Evolutionary conservation across 2,329 filamentous ascomycete species (phyloP), one percentile per base, ranked within the genome.

Genomic region (Xylaria sp.): DNA sequence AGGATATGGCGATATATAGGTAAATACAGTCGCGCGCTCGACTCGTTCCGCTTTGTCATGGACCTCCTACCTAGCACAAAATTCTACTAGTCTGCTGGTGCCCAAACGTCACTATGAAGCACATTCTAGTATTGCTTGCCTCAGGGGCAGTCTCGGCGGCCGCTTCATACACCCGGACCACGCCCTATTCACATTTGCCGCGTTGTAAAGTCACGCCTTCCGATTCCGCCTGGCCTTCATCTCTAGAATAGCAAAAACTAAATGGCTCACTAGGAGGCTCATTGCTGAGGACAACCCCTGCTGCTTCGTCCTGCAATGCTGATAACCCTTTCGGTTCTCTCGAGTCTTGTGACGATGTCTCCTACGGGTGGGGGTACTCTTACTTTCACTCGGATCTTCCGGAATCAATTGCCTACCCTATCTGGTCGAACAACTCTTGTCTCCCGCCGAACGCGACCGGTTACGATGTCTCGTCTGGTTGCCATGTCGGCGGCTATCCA

Each of bases 401-500:
- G 9, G 54, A 56, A 42, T 56, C 54, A 6, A 17, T 56, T 9
- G 14, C 42, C 34, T 56, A 56, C 17, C 54, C 34, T n/a, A 56
- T 56, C 19, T 56, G 54, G 54, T 34, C 54, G 8, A 56, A 56
- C 19, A 56, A 56, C 54, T 56, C 54, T 42, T 56, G 54, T n/a
- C 54, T 56, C 34, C 54, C 54, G 5, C 54, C 34, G 6, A 56
- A 56, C 8, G 54, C 34, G 32, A 56, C 54, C 21, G 54, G 54
- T 12, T 56, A 56, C 17, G 54, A 56, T 4, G 34, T 7, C 11
- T 56, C 54, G 2, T 8, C 12, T 3, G 54, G 54, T 36, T 56
- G 54, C 34, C 34, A 27, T 17, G 34, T 56, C 12, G 54, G 54
- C 12, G 54, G 54, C 9, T 56, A 56, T 56, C 54, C 54, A 11